phyloP scores from a whole-genome alignment of 768 basidiomycete genomes.

The Collybiopsis confluens region DNA sequence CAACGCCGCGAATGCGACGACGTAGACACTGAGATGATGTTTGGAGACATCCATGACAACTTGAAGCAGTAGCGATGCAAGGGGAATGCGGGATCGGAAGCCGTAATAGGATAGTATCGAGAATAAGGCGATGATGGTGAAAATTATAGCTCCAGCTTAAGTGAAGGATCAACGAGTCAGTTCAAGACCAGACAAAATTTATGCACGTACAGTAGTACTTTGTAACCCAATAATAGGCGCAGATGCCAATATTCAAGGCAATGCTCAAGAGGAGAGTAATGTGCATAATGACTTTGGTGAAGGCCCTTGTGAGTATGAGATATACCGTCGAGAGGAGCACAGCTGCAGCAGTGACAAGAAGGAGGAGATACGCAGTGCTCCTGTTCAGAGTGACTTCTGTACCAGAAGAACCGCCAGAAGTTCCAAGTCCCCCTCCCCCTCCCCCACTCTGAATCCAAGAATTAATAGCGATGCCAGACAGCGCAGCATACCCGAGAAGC shows the following conservation, averaged over 20 bases:
- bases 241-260: conserved; percentile 62
- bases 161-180: background rate
- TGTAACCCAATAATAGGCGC: conserved; percentile 71
- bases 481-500: conserved; percentile 64
- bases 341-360: conserved; percentile 67
- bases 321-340: conserved; percentile 63
- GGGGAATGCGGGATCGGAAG: conserved; percentile 67
- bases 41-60: conserved; percentile 83
- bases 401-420: conserved; percentile 39
- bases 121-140: conserved; percentile 74
- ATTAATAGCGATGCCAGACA: conserved; percentile 62
- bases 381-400: conserved; percentile 58
- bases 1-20: conserved; percentile 71
- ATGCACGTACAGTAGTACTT: conserved; percentile 58
- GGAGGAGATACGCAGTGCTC: conserved; percentile 71
- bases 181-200: conserved; percentile 5
- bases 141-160: conserved; percentile 77
- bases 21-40: conserved; percentile 75
- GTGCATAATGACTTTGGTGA: conserved; percentile 76
- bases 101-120: conserved; percentile 75
- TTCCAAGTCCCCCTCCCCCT: conserved; percentile 68
- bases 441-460: conserved; percentile 64
- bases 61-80: conserved; percentile 75
- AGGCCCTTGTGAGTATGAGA: conserved; percentile 64
- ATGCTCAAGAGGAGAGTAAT: conserved; percentile 65